A percentile compares a stretch with the other conserved stretches of the same genome.
These are phyloP conservation scores for Microglena sp. DNA, from an alignment of 139 green algal species.

Conservation along the genomic window DNA sequence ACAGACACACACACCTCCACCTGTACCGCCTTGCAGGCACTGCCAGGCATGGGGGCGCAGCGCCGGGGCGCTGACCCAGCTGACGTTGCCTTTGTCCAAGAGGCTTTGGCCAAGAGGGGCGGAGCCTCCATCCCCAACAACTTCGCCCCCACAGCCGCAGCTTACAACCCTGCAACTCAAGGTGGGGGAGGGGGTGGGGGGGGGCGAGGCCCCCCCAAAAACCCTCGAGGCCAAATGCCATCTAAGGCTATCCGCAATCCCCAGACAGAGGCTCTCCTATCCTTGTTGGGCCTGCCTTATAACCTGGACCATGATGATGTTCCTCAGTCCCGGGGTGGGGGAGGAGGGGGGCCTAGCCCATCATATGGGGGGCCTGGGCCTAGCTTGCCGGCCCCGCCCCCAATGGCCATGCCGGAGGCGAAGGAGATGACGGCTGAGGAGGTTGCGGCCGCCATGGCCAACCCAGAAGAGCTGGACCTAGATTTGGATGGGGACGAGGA, in stretches of 20 bases:
- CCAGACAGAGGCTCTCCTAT: slow-evolving; percentile 56
- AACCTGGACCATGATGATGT: slow-evolving; percentile 25
- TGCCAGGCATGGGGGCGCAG: slow-evolving; percentile 16
- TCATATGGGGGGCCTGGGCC: background rate
- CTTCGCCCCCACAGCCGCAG: slow-evolving; percentile 64
- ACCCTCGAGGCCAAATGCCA: slow-evolving; percentile 20
- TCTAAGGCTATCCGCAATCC: slow-evolving; percentile 10
- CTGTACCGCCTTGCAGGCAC: background rate
- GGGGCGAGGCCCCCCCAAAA: slow-evolving; percentile 10
- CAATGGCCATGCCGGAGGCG: background rate
- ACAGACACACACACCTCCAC: background rate
- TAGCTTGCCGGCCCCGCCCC: background rate
- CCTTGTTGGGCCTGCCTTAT: slow-evolving; percentile 57
- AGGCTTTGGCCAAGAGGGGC: slow-evolving; percentile 23
- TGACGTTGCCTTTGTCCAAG: slow-evolving; percentile 33
- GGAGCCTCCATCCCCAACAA: slow-evolving; percentile 52
- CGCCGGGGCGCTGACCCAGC: slow-evolving; percentile 17
- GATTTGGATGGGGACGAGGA: slow-evolving; percentile 25
- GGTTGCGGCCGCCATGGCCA: slow-evolving; percentile 12
- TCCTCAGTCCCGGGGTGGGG: background rate
- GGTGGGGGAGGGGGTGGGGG: slow-evolving; percentile 21
- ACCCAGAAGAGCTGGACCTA: slow-evolving; percentile 67
- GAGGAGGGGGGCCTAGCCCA: background rate
- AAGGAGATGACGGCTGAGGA: background rate
- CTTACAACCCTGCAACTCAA: too few species aligned